These are phyloP conservation scores for Phytophthora fragariae DNA, from an alignment of 352 stramenopile genomes.

Conservation along the genomic window DNA sequence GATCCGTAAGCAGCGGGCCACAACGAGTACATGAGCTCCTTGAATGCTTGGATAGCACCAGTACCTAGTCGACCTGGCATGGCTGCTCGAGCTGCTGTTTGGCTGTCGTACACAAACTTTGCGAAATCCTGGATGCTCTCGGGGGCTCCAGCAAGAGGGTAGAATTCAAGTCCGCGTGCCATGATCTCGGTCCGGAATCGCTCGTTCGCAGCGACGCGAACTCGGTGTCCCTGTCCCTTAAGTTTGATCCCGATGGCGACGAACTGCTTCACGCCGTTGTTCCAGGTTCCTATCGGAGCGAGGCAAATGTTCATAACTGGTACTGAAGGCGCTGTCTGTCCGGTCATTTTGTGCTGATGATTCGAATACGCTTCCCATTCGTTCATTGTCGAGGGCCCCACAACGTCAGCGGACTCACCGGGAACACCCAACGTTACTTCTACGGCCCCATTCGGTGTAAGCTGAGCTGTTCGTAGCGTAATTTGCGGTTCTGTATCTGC, in stretches of 20 bases:
- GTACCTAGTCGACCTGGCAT: slow-evolving; percentile 5
- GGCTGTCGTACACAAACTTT: slow-evolving; percentile 16
- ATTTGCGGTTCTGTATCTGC: not conserved
- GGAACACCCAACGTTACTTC: slow-evolving; percentile 9
- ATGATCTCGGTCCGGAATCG: slow-evolving; percentile 61
- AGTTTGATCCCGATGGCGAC: slow-evolving; percentile 61
- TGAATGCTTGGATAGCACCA: slow-evolving; percentile 31
- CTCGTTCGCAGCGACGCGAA: slow-evolving; percentile 78
- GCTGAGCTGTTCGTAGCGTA: slow-evolving; percentile 6
- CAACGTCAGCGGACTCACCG: slow-evolving; percentile 10
- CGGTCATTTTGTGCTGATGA: not conserved
- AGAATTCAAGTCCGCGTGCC: slow-evolving; percentile 43
- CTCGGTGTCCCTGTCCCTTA: slow-evolving; percentile 63
- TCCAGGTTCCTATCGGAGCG: slow-evolving; percentile 42
- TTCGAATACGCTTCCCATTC: slow-evolving; percentile 20
- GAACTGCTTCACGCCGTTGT: slow-evolving; percentile 54
- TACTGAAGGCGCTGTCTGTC: not conserved
- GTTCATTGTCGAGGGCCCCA: slow-evolving; percentile 6
- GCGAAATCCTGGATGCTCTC: slow-evolving; percentile 27
- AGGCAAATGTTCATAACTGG: slow-evolving; percentile 46
- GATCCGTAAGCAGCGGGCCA: slow-evolving; percentile 41
- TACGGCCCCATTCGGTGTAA: slow-evolving; percentile 13
- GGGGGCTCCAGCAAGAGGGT: slow-evolving; percentile 34
- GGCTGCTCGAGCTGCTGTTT: not conserved
- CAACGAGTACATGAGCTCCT: slow-evolving; percentile 43